A percentile compares a stretch with the other conserved stretches of the same genome.
phyloP scores from a whole-genome alignment of 129 eudicot species.

The Silybum marianum region DNA sequence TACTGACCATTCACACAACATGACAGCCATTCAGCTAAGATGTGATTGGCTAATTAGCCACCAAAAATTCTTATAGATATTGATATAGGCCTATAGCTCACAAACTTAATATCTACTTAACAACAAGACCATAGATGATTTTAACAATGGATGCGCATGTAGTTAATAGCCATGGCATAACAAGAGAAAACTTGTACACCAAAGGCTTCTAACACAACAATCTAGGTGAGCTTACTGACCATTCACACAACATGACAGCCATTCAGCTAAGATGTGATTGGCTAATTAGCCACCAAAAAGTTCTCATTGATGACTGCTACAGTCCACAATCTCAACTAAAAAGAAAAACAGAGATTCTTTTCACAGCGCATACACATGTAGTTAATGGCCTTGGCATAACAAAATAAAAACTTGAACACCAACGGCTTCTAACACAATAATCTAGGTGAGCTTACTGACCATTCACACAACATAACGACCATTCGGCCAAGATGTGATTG shows the following conservation, averaged over 20 bases:
- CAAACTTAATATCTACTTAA: not conserved
- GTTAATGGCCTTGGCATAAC: conserved; percentile 24
- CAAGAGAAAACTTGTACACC: not conserved
- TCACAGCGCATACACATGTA: not conserved
- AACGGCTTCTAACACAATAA: conserved; percentile 13
- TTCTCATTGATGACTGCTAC: not conserved
- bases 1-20: not conserved
- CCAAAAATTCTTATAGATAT: not conserved
- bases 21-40: not conserved
- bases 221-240: conserved; percentile 23
- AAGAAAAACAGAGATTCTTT: not conserved
- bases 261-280: not conserved
- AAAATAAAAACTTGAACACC: conserved; percentile 17
- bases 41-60: conserved; percentile 5
- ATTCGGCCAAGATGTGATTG: conserved; percentile 27
- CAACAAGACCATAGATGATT: not conserved
- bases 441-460: conserved; percentile 32
- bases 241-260: conserved; percentile 23
- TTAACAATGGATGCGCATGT: not conserved
- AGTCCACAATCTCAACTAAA: not conserved
- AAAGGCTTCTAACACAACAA: conserved; percentile 11
- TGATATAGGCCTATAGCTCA: not conserved
- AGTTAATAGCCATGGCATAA: not conserved
- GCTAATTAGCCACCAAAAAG: not conserved
- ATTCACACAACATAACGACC: conserved; percentile 27